These are phyloP conservation scores for Aspergillus sparsus DNA, from an alignment of 495 filamentous ascomycete species.

Conservation along the genomic window DNA sequence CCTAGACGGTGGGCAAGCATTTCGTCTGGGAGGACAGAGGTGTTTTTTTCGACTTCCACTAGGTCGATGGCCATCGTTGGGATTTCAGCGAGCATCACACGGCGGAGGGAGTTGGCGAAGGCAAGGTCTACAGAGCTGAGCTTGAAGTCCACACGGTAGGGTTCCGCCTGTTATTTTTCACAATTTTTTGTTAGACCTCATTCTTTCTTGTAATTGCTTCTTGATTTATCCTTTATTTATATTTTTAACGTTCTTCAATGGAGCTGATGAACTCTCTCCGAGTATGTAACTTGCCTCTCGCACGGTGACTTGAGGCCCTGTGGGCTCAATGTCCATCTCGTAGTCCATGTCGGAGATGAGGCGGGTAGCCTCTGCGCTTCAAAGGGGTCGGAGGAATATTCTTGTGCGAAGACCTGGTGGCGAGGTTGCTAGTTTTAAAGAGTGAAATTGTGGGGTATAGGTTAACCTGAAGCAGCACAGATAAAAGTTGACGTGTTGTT, in stretches of 20 bases:
- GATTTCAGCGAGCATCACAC: conserved; percentile 89
- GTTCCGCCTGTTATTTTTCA: conserved; percentile 56
- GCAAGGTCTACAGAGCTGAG: conserved; percentile 77
- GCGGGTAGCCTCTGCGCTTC: conserved; percentile 11
- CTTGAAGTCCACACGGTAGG: conserved; percentile 75
- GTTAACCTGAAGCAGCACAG: neutral
- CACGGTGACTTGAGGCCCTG: conserved; percentile 69
- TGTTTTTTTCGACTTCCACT: conserved; percentile 90
- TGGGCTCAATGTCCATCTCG: conserved; percentile 67
- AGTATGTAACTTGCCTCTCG: conserved; percentile 55
- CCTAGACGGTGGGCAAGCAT: conserved; percentile 93
- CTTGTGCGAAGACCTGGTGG: no score
- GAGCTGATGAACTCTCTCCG: neutral
- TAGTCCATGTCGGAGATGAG: conserved; percentile 59
- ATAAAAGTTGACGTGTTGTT: neutral
- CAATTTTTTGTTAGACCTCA: neutral
- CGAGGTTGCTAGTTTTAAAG: no score
- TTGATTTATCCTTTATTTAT: neutral
- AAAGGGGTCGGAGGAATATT: conserved; percentile 6
- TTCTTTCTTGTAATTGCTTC: conserved; percentile 21
- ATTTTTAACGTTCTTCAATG: neutral
- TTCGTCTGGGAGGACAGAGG: conserved; percentile 91
- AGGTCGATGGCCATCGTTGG: conserved; percentile 94
- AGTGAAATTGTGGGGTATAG: no score
- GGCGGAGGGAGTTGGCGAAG: conserved; percentile 93